phyloP scores from a whole-genome alignment of 495 filamentous ascomycete species.

The Physcia stellaris region DNA sequence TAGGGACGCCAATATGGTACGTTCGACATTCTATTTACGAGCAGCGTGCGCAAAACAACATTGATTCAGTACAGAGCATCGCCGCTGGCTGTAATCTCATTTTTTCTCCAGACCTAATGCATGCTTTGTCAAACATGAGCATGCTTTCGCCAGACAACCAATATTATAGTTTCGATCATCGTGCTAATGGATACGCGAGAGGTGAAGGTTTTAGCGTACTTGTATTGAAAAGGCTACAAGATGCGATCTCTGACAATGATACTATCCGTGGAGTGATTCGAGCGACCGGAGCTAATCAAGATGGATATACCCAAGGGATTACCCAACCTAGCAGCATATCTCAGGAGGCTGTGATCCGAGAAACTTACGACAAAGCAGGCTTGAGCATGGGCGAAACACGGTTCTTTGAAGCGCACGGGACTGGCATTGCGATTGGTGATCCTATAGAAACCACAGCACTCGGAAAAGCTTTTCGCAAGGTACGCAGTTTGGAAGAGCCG shows the following conservation, averaged over 20 bases:
- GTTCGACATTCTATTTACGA: too few species aligned
- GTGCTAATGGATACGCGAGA: conserved; percentile 29
- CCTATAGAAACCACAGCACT: conserved; percentile 33
- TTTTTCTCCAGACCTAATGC: conserved; percentile 3
- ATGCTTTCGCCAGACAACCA: conserved; percentile 17
- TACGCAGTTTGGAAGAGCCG: too few species aligned
- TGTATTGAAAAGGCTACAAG: conserved; percentile 24
- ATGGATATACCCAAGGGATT: conserved; percentile 22
- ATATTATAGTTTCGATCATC: conserved; percentile 8
- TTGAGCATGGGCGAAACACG: conserved; percentile 13
- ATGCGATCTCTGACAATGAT: conserved; percentile 27
- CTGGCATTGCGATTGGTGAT: conserved; percentile 43
- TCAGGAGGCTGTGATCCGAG: conserved; percentile 12
- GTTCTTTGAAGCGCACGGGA: conserved; percentile 28
- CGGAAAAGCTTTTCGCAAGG: too few species aligned
- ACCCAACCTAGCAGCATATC: conserved; percentile 16
- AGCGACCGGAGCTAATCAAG: conserved; percentile 20
- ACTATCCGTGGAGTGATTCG: conserved; percentile 27
- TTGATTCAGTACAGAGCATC: not conserved
- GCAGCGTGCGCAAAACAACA: too few species aligned
- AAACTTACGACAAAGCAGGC: conserved; percentile 10
- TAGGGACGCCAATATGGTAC: too few species aligned
- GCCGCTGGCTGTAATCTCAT: not conserved
- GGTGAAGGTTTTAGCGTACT: conserved; percentile 30
- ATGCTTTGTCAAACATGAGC: conserved; percentile 1